phyloP scores from a whole-genome alignment of 2,329 filamentous ascomycete species.

The Colletotrichum caudatum region DNA sequence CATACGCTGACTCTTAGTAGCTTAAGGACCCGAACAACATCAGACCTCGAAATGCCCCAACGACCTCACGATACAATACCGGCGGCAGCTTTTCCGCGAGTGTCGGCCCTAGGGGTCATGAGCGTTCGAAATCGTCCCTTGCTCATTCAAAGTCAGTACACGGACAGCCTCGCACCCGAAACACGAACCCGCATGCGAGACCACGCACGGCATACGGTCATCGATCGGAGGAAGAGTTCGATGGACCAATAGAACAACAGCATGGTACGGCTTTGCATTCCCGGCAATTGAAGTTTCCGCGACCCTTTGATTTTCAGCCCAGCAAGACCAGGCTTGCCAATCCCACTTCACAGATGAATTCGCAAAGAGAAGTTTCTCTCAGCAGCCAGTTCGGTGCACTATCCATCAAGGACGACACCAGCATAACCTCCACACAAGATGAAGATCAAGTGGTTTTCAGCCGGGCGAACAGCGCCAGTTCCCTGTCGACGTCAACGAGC shows the following conservation, averaged over 20 bases:
- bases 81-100: constrained; percentile 68
- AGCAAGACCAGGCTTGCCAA: constrained; percentile 47
- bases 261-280: constrained; percentile 51
- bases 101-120: constrained; percentile 64
- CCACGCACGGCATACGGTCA: constrained; percentile 57
- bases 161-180: constrained; percentile 56
- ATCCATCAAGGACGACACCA: constrained; percentile 53
- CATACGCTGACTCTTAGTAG: constrained; percentile 44
- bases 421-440: constrained; percentile 39
- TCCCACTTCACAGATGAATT: constrained; percentile 47
- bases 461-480: constrained; percentile 44
- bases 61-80: constrained; percentile 41
- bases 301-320: constrained; percentile 32
- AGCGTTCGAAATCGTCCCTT: constrained; percentile 66
- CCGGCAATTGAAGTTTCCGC: constrained; percentile 30
- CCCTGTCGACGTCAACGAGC: constrained; percentile 25
- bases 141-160: constrained; percentile 45
- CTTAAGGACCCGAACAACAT: constrained; percentile 48
- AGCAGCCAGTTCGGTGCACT: constrained; percentile 53
- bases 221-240: constrained; percentile 54
- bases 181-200: constrained; percentile 51
- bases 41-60: constrained; percentile 48
- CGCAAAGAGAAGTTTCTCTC: constrained; percentile 60
- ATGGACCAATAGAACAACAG: constrained; percentile 48
- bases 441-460: constrained; percentile 62